Evolutionary conservation across 2,329 filamentous ascomycete genomes (phyloP).

Genomic region (Aureobasidium sp.): DNA sequence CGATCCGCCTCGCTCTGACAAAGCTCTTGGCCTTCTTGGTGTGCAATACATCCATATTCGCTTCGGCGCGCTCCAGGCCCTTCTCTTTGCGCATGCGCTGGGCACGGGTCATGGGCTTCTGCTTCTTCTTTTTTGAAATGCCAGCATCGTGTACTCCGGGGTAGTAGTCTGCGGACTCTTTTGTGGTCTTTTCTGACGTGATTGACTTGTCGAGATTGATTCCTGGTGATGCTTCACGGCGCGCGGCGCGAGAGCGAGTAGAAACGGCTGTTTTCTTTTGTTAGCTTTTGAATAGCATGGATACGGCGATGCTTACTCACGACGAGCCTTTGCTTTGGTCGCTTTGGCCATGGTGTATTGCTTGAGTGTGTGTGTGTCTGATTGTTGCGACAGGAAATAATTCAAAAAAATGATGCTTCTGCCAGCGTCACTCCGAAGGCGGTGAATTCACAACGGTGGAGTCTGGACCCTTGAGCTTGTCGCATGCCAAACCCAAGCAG

Average conservation of each 20-base stretch:
- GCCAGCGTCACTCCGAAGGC: neutral
- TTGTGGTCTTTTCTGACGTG: slow-evolving; percentile 49
- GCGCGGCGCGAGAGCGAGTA: slow-evolving; percentile 64
- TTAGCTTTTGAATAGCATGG: neutral
- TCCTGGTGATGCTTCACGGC: slow-evolving; percentile 61
- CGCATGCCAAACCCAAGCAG: neutral
- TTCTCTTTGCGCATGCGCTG: slow-evolving; percentile 48
- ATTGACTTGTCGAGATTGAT: slow-evolving; percentile 66
- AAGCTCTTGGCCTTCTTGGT: slow-evolving; percentile 48
- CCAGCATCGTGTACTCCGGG: slow-evolving; percentile 62
- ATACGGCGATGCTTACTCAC: neutral
- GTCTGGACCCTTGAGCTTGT: slow-evolving; percentile 2
- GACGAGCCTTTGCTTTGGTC: slow-evolving; percentile 37
- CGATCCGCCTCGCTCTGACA: slow-evolving; percentile 39
- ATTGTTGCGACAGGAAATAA: neutral
- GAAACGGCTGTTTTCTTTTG: slow-evolving; percentile 45
- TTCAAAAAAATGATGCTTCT: neutral
- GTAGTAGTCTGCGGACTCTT: slow-evolving; percentile 42
- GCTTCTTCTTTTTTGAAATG: slow-evolving; percentile 58
- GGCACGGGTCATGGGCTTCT: slow-evolving; percentile 44
- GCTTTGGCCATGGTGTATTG: slow-evolving; percentile 35
- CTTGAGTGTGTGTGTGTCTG: neutral
- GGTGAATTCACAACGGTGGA: neutral
- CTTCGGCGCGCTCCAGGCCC: slow-evolving; percentile 48
- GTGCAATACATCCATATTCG: slow-evolving; percentile 46